A percentile compares a stretch with the other conserved stretches of the same genome.
phyloP scores from a whole-genome alignment of 169 alveolate genomes.

The Plasmodium gonderi region DNA sequence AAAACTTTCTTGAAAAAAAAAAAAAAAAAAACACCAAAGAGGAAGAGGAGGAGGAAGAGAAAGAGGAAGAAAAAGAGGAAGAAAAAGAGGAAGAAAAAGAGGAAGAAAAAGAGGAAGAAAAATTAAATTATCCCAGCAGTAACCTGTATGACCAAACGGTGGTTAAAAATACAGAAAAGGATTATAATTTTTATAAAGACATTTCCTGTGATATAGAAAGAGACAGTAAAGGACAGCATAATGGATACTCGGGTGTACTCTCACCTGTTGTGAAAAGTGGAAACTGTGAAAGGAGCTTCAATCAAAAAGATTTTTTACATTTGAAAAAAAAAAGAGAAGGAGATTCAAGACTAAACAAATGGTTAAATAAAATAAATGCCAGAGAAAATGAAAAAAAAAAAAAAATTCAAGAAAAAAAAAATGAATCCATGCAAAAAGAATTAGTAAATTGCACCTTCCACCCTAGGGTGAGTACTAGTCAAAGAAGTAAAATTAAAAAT shows the following conservation, averaged over 20 bases:
- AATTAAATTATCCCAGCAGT: not conserved
- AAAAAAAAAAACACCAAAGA: no score
- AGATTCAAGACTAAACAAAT: constrained; percentile 25
- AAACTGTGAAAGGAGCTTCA: not conserved
- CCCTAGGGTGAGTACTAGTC: constrained; percentile 15
- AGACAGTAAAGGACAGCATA: not conserved
- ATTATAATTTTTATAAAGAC: not conserved
- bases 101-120: not conserved
- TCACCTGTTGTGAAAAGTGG: not conserved
- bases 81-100: no score
- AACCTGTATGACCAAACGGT: not conserved
- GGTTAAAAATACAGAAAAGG: not conserved
- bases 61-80: no score
- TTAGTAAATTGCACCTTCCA: constrained; percentile 58
- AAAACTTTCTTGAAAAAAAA: no score
- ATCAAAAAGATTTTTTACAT: constrained; percentile 26
- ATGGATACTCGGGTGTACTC: not conserved
- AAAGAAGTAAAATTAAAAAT: not conserved
- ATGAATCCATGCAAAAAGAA: constrained; percentile 23
- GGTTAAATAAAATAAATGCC: constrained; percentile 56
- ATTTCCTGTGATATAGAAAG: constrained; percentile 5
- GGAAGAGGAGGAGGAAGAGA: no score
- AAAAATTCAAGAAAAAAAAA: constrained; percentile 57
- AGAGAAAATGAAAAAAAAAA: constrained; percentile 68
- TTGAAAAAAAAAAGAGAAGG: constrained; percentile 48